phyloP scores from a whole-genome alignment of 202 grass and related monocot genomes.

The Setaria viridis region DNA sequence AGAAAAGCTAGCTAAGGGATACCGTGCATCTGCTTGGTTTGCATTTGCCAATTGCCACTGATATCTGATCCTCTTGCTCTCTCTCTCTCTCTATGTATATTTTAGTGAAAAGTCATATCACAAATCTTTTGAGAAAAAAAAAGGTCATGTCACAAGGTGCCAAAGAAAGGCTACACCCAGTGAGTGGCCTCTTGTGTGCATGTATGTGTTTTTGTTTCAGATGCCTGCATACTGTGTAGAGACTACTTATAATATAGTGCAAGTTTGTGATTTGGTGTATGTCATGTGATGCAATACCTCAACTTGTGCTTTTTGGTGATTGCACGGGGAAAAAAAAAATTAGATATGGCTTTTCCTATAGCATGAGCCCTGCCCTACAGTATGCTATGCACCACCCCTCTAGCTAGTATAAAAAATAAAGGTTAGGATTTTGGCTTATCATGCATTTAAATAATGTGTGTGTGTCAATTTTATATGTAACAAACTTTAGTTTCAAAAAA shows the following conservation, averaged over 20 bases:
- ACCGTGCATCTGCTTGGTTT: background rate
- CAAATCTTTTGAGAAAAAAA: background rate
- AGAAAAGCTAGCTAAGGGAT: background rate
- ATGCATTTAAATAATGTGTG: background rate
- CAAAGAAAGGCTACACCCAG: slow-evolving; percentile 22
- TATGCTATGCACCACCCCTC: background rate
- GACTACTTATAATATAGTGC: background rate
- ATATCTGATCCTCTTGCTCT: background rate
- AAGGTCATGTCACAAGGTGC: background rate
- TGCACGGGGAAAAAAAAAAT: slow-evolving; percentile 20
- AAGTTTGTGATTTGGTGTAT: background rate
- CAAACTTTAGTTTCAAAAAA: too few species aligned
- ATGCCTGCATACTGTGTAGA: background rate
- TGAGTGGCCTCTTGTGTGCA: slow-evolving; percentile 10
- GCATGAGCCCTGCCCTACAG: background rate
- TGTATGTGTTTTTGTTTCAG: slow-evolving; percentile 22
- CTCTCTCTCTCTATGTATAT: background rate
- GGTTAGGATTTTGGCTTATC: slow-evolving; percentile 23
- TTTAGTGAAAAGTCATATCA: background rate
- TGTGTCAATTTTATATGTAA: background rate
- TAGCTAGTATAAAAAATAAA: background rate
- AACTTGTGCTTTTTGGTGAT: slow-evolving; percentile 43
- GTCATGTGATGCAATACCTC: slow-evolving; percentile 22
- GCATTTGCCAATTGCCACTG: slow-evolving; percentile 25
- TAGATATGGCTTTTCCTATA: background rate